Evolutionary conservation across 2,329 filamentous ascomycete species (phyloP).

Genomic region (Trichoderma atroviride): DNA sequence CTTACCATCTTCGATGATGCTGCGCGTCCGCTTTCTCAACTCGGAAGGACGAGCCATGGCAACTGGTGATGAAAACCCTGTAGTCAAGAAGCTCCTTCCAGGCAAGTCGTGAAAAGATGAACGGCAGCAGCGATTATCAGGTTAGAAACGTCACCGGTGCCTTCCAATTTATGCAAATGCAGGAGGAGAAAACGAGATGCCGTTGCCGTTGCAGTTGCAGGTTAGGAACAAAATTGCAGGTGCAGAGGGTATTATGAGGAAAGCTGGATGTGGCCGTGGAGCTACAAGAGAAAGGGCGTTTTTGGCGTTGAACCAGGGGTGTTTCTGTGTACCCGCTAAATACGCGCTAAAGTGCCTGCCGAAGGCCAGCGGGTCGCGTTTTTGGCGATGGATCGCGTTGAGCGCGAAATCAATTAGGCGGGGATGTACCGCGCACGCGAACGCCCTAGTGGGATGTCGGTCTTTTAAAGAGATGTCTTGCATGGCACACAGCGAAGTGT

Average conservation of each 20-base stretch:
- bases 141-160: background rate
- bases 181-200: background rate
- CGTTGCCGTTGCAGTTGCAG: background rate
- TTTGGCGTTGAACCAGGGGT: conserved; percentile 24
- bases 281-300: conserved; percentile 7
- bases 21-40: conserved; percentile 43
- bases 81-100: conserved; percentile 31
- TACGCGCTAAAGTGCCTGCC: background rate
- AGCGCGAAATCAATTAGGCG: conserved; percentile 15
- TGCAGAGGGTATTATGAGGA: conserved; percentile 18
- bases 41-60: conserved; percentile 38
- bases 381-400: conserved; percentile 27
- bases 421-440: background rate
- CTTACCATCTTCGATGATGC: conserved; percentile 38
- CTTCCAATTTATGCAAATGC: background rate
- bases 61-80: background rate
- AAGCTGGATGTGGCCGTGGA: conserved; percentile 14
- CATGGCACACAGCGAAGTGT: background rate
- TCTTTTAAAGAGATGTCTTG: background rate
- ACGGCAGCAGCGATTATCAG: background rate
- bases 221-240: conserved; percentile 15
- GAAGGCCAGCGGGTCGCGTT: conserved; percentile 21
- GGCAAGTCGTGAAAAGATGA: background rate
- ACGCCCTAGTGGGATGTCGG: background rate
- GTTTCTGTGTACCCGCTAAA: background rate